Evolutionary conservation across 169 alveolate genomes (phyloP), one percentile per base, ranked within the genome.

Genomic region (Ichthyophthirius multifiliis): DNA sequence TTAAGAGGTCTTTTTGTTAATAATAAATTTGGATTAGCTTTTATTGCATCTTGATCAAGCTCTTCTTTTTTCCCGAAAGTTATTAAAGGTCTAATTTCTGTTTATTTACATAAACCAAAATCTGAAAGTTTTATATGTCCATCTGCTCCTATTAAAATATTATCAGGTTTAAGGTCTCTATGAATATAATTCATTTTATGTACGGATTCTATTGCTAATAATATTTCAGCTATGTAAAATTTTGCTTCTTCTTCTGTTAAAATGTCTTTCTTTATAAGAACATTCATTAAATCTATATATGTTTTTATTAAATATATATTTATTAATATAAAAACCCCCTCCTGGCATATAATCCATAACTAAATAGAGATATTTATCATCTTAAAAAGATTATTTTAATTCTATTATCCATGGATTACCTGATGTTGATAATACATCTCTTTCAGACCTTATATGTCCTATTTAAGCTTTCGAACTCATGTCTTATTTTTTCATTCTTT

Each of bases 41-140:
- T 79, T 6, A 37, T 20, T 18, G 47, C 63, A 30, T 79, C 75
- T n/a, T n/a, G n/a, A n/a, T n/a, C n/a, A 9, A 39, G 32, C 4
- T 74, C 39, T 32, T 65, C 65, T 65, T 62, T 74, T 20, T 67
- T 79, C 7, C 75, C 85, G n/a, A 79, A 79, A 44, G 65, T 75
- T 9, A 79, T 43, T 44, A 67, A 37, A 13, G 77, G 77, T 41
- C 30, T 67, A 12, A 67, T 67, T 67, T 67, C 96, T 6, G 93
- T 90, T 41, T 90, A 86, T 74, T 91, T 94, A 46, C 95, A 91
- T 32, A 94, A 86, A 2, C 97, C 97, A 75, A 94, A 94, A 85
- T 94, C 97, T 43, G 95, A 85, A 34, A 91, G 86, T 82, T 94
- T 93, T 18, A 94, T 89, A 84, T 94, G 97, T 0, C 97, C 97